phyloP scores from a whole-genome alignment of 2,329 filamentous ascomycete species.

The Lasiodiplodia theobromae region DNA sequence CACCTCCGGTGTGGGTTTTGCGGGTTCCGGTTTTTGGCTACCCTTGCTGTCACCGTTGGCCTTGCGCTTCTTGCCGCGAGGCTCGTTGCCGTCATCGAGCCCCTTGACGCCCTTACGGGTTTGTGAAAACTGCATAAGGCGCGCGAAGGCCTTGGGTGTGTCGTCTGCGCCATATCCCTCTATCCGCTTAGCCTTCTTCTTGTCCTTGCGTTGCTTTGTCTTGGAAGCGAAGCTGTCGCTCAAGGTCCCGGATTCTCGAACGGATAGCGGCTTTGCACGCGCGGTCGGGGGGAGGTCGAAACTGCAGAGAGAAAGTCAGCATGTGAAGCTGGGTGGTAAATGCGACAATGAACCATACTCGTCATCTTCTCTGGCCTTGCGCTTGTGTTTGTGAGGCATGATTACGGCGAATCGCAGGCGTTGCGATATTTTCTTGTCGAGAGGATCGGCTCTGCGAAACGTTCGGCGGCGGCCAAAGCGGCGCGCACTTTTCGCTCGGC shows the following conservation, averaged over 20 bases:
- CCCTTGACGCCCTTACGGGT: constrained; percentile 66
- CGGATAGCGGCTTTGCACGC: constrained; percentile 65
- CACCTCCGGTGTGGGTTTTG: constrained; percentile 38
- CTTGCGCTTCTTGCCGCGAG: constrained; percentile 59
- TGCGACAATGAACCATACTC: constrained; percentile 59
- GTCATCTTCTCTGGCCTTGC: constrained; percentile 62
- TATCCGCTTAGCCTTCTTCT: constrained; percentile 47
- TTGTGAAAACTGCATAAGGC: constrained; percentile 77
- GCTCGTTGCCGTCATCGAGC: constrained; percentile 72
- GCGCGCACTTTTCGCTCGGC: constrained; percentile 29
- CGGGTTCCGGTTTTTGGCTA: constrained; percentile 36
- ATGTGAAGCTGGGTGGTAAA: not conserved
- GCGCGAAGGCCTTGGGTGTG: constrained; percentile 85
- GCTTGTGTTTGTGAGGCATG: constrained; percentile 91
- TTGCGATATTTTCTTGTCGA: constrained; percentile 19
- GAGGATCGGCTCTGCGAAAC: not conserved
- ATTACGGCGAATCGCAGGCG: constrained; percentile 15
- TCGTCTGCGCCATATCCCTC: constrained; percentile 71
- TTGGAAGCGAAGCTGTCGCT: constrained; percentile 42
- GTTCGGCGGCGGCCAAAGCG: constrained; percentile 14
- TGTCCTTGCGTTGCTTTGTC: constrained; percentile 47
- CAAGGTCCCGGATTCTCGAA: constrained; percentile 51
- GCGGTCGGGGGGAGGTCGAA: constrained; percentile 68
- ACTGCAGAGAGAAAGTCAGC: constrained; percentile 51
- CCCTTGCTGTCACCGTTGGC: constrained; percentile 33